Evolutionary conservation across 331 rosid genomes (phyloP).

Genomic region (Acacia concinna): DNA sequence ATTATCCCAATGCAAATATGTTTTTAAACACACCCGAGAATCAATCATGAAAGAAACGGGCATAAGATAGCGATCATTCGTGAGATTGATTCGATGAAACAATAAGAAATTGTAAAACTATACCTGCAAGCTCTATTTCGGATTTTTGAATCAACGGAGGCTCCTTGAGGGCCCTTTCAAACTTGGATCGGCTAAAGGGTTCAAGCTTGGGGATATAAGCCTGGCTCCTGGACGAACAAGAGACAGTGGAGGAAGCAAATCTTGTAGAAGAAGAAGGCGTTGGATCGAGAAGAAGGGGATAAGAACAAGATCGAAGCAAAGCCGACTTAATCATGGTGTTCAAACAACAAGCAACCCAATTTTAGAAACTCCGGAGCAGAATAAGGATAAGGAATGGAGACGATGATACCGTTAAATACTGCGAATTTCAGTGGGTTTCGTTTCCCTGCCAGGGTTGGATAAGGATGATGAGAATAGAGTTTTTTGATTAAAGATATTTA

Average conservation of each 20-base stretch:
- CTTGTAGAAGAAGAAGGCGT: conserved; percentile 7
- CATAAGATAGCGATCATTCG: neutral
- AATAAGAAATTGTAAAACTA: neutral
- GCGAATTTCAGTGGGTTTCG: neutral
- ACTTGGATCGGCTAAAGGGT: conserved; percentile 15
- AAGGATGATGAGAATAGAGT: neutral
- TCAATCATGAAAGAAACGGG: neutral
- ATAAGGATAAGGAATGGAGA: neutral
- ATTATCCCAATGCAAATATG: neutral
- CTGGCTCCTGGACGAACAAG: neutral
- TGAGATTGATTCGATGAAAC: neutral
- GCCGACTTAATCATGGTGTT: neutral
- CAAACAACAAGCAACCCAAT: neutral
- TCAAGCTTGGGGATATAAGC: conserved; percentile 12
- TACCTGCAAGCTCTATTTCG: conserved; percentile 16
- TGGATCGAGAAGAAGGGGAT: neutral
- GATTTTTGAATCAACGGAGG: conserved; percentile 22
- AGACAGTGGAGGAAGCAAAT: neutral
- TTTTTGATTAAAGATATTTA: neutral
- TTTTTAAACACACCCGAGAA: neutral
- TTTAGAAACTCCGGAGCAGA: neutral
- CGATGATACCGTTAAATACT: neutral
- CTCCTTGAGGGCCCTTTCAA: conserved; percentile 18
- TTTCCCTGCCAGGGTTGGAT: conserved; percentile 2
- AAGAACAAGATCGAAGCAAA: conserved; percentile 7